phyloP scores from a whole-genome alignment of 2,329 filamentous ascomycete genomes.

The Westerdykella ornata region DNA sequence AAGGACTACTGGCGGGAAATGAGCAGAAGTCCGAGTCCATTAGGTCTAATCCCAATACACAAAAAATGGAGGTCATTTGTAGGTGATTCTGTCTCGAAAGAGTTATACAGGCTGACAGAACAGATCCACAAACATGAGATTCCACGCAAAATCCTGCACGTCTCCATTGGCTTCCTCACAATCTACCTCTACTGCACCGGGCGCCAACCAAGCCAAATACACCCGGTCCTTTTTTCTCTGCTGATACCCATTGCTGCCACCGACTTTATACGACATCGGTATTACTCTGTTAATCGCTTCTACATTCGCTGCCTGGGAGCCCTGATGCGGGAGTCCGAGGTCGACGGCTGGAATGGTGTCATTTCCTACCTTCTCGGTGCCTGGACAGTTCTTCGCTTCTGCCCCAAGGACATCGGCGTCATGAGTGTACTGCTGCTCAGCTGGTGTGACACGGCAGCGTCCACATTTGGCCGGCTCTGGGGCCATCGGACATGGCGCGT shows the following conservation, averaged over 20 bases:
- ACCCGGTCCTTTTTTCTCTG: conserved; percentile 73
- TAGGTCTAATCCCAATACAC: conserved; percentile 93
- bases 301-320: conserved; percentile 82
- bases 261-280: conserved; percentile 78
- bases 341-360: conserved; percentile 88
- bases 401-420: conserved; percentile 88
- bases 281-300: conserved; percentile 71
- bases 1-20: conserved; percentile 80
- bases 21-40: conserved; percentile 83
- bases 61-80: conserved; percentile 85
- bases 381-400: conserved; percentile 76
- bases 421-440: conserved; percentile 84
- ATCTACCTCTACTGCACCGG: conserved; percentile 78
- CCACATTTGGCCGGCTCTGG: conserved; percentile 84
- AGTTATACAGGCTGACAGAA: conserved; percentile 12
- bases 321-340: conserved; percentile 95
- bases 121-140: conserved; percentile 85
- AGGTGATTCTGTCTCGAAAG: conserved; percentile 14
- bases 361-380: conserved; percentile 93
- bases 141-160: conserved; percentile 84
- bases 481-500: conserved; percentile 83
- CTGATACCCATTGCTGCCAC: conserved; percentile 77
- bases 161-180: conserved; percentile 93
- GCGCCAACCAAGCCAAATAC: conserved; percentile 67
- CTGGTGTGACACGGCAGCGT: conserved; percentile 97